Base-by-base conservation (phyloP, 441 rosid species). In the Populus hybrid region DNA sequence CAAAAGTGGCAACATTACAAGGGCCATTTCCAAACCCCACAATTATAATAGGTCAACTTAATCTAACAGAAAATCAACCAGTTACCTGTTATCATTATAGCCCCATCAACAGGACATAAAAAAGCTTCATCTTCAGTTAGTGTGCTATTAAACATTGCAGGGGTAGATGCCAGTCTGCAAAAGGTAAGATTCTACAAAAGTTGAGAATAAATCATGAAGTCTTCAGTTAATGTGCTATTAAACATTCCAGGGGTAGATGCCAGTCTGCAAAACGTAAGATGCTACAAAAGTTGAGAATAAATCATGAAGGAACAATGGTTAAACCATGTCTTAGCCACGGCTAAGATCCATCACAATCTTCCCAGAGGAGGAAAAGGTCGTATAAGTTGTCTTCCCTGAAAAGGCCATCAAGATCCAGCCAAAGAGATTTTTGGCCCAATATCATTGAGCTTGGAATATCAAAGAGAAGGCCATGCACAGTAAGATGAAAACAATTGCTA, bases 61-160 rank as follows among this genome's bases (percentile, higher is more conserved):
- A 69, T 64, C 38, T n/a, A 74, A 76, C 66, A 72, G 70, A 56
- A 84, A 69, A 78, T 72, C 24, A 40, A n/a, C 35, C 40, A 67
- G 64, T 23, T 80, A 95, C 99, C 99, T 81, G 99, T 96, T 72
- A 94, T 93, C 98, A 96, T 96, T 76, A 96, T 89, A 87, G 98
- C 96, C 74, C 99, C 99, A 84, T 96, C 99, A 75, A 84, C 96
- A 50, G 99, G 99, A 84, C 99, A 96, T 71, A 88, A 74, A 85
- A 88, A 83, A 24, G 87, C 74, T 38, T 92, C 92, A 74, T 89
- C 92, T 80, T 89, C 87, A 14, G 97, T 90, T 76, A 94, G 88
- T 21, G 99, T 91, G 86, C 98, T 88, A 85, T 94, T 94, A 78
- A 94, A 96, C 99, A 96, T 96, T 71, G 99, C 99, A 24, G 99